phyloP scores from a whole-genome alignment of 192 early-diverging fungal genomes.

The Kickxella alabastrina region DNA sequence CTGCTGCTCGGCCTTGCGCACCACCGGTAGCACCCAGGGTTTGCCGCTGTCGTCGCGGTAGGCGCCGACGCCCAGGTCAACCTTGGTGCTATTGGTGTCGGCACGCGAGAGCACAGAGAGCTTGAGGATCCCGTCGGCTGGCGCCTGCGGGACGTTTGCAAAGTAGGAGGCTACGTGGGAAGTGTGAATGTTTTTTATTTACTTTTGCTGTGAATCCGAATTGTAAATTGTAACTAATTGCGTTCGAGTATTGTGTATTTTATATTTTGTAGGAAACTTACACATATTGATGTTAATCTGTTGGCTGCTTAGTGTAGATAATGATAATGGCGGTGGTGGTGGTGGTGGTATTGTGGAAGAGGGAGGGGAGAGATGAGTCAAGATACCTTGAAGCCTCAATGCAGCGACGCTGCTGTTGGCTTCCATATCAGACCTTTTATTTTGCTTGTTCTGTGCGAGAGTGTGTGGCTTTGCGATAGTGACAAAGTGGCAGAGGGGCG shows the following conservation, averaged over 20 bases:
- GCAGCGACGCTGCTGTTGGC: neutral
- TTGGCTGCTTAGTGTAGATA: neutral
- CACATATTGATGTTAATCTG: conserved; percentile 15
- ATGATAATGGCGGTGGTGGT: too few species aligned
- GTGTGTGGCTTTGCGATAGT: too few species aligned
- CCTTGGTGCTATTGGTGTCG: conserved; percentile 73
- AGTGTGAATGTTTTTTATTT: neutral
- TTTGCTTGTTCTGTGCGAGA: too few species aligned
- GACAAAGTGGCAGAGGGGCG: too few species aligned
- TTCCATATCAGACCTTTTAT: too few species aligned
- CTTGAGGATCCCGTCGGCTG: conserved; percentile 88
- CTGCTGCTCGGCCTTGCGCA: conserved; percentile 81
- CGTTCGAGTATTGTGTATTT: too few species aligned
- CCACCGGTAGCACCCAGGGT: conserved; percentile 93
- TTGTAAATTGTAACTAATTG: too few species aligned
- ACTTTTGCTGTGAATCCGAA: too few species aligned
- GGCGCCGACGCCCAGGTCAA: conserved; percentile 95
- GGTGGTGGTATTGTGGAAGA: conserved; percentile 1
- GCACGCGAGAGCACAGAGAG: conserved; percentile 80
- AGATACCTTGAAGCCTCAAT: conserved; percentile 7
- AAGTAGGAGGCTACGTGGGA: conserved; percentile 14
- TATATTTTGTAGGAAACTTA: too few species aligned
- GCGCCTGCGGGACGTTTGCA: conserved; percentile 54
- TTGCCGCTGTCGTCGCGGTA: conserved; percentile 89
- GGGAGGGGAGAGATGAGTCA: conserved; percentile 41